These are phyloP conservation scores for Kwoniella sp. DNA, from an alignment of 768 basidiomycete species.

Conservation along the genomic window DNA sequence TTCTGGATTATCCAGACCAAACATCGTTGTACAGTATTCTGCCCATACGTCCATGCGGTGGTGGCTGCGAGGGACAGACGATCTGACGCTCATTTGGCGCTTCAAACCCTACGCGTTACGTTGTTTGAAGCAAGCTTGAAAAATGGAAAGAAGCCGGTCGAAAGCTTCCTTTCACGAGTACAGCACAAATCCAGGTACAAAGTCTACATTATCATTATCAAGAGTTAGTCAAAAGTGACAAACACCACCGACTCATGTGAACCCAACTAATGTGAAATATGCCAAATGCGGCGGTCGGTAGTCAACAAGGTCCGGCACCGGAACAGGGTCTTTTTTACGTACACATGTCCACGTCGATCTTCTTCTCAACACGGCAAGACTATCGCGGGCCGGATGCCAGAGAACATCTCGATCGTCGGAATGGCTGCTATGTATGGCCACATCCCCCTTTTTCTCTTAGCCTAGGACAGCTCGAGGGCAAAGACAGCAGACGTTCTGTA, in stretches of 20 bases:
- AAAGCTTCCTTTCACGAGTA: too few species aligned
- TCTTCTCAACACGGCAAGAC: not conserved
- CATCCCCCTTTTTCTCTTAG: not conserved
- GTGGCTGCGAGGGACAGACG: not conserved
- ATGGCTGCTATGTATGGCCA: not conserved
- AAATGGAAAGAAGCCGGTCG: too few species aligned
- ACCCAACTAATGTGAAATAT: slow-evolving; percentile 4
- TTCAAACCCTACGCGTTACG: not conserved
- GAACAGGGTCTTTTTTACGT: not conserved
- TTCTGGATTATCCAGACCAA: not conserved
- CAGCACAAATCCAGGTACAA: not conserved
- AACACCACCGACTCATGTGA: slow-evolving; percentile 5
- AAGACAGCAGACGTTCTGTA: not conserved
- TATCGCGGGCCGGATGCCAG: not conserved
- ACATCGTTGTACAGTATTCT: not conserved
- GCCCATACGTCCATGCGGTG: not conserved
- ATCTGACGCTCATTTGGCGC: not conserved
- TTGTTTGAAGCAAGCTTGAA: not conserved
- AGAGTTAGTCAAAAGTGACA: slow-evolving; percentile 9
- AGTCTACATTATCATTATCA: not conserved
- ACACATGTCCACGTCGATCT: slow-evolving; percentile 3
- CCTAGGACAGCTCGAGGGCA: not conserved
- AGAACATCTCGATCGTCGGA: not conserved
- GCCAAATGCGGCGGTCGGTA: slow-evolving; percentile 1
- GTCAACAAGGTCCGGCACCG: not conserved